Evolutionary conservation across 2,329 filamentous ascomycete genomes (phyloP).

Genomic region (Aspergillus sp.): DNA sequence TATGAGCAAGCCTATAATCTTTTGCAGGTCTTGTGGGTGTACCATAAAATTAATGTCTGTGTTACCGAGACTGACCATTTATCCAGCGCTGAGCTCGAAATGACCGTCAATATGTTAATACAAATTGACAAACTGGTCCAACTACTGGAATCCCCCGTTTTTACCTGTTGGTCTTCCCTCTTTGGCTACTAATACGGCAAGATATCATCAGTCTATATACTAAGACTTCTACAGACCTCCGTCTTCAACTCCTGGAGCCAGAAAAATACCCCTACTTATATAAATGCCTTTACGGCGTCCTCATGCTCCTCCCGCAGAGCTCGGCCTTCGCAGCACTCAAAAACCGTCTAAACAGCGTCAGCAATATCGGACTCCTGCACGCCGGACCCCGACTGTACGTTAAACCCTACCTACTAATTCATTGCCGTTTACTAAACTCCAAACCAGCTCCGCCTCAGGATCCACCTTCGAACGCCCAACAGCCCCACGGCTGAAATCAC

Average conservation of each 20-base stretch:
- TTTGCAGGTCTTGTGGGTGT: constrained; percentile 81
- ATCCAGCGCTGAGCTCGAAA: constrained; percentile 83
- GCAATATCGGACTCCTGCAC: constrained; percentile 91
- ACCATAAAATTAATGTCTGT: not conserved
- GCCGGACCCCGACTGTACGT: constrained; percentile 65
- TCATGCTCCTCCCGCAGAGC: constrained; percentile 98
- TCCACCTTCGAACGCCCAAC: constrained; percentile 57
- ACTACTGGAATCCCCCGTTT: constrained; percentile 90
- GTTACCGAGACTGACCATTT: constrained; percentile 17
- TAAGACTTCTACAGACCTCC: constrained; percentile 57
- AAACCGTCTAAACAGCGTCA: constrained; percentile 93
- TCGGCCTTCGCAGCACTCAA: constrained; percentile 94
- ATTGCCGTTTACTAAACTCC: constrained; percentile 50
- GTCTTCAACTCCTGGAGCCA: constrained; percentile 87
- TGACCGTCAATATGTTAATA: constrained; percentile 97
- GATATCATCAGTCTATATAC: constrained; percentile 3
- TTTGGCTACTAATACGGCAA: not conserved
- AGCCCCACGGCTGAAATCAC: constrained; percentile 65
- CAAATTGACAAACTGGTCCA: constrained; percentile 98
- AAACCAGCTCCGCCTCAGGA: constrained; percentile 11
- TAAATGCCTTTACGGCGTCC: constrained; percentile 91
- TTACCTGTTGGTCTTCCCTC: constrained; percentile 65
- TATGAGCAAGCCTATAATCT: constrained; percentile 98
- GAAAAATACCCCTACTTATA: constrained; percentile 93
- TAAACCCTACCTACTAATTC: constrained; percentile 29